phyloP scores from a whole-genome alignment of 1,284 basidiomycete genomes.

The Tetrapyrgos nigripes region DNA sequence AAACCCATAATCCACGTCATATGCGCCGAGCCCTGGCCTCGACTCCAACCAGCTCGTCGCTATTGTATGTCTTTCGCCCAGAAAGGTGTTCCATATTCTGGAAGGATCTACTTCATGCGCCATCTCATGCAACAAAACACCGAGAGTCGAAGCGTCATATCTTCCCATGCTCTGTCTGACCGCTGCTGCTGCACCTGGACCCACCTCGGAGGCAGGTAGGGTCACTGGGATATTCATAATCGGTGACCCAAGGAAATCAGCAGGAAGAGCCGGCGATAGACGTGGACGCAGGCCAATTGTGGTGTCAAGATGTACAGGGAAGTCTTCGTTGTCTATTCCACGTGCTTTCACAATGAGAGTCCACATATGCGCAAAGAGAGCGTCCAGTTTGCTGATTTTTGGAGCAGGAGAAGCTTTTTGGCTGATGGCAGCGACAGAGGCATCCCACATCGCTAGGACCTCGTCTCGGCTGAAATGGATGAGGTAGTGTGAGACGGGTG shows the following conservation, averaged over 20 bases:
- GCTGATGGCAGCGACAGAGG: constrained; percentile 13
- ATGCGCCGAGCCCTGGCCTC: constrained; percentile 31
- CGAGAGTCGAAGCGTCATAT: constrained; percentile 32
- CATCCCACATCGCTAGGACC: constrained; percentile 40
- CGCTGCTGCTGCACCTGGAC: constrained; percentile 28
- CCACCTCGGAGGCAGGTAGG: constrained; percentile 12
- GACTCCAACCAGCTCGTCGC: constrained; percentile 47
- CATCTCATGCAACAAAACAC: constrained; percentile 44
- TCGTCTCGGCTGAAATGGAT: constrained; percentile 42
- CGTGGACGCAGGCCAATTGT: constrained; percentile 43
- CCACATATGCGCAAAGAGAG: constrained; percentile 51
- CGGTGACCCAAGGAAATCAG: constrained; percentile 45
- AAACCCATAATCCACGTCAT: constrained; percentile 44
- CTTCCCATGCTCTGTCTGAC: constrained; percentile 37
- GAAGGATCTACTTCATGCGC: constrained; percentile 39
- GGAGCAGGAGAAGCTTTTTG: background rate
- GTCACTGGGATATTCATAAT: constrained; percentile 33
- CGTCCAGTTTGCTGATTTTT: constrained; percentile 45
- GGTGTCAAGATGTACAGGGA: constrained; percentile 31
- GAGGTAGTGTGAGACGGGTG: constrained; percentile 38
- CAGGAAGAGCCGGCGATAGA: constrained; percentile 32
- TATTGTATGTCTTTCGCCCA: constrained; percentile 42
- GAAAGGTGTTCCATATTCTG: constrained; percentile 46
- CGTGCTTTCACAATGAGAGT: constrained; percentile 42
- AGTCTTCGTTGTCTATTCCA: constrained; percentile 22